Conservation (phyloP, 179 eudicot species). For the Camellia oleifera region DNA sequence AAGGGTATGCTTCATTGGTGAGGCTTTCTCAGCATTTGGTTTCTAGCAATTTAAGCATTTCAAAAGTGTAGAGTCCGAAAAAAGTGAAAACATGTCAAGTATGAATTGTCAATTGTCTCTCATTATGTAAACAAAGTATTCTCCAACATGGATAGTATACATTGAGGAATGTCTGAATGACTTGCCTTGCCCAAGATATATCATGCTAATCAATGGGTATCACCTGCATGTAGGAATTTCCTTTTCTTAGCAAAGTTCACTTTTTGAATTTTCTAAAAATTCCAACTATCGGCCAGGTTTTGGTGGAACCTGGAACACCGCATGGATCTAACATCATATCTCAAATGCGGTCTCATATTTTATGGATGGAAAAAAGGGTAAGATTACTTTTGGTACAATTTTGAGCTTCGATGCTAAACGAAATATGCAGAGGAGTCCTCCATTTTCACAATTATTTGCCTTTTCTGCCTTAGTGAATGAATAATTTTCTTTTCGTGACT, state of each 20-base stretch:
- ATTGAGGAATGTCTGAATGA: neutral
- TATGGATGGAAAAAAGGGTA: slow-evolving; percentile 99
- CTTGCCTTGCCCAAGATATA: neutral
- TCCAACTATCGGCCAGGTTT: slow-evolving; percentile 45
- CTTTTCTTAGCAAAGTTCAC: neutral
- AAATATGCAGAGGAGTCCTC: neutral
- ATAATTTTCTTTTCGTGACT: slow-evolving; percentile 15
- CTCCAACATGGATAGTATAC: neutral
- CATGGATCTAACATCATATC: slow-evolving; percentile 85
- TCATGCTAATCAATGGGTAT: neutral
- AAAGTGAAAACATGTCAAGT: no score
- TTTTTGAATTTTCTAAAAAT: neutral
- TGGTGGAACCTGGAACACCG: slow-evolving; percentile 97
- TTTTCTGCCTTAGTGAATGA: neutral
- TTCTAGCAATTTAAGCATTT: neutral
- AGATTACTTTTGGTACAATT: slow-evolving; percentile 10
- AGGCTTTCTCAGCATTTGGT: neutral
- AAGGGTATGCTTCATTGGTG: neutral
- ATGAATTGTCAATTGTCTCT: no score
- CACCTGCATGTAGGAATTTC: neutral
- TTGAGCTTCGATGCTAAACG: neutral
- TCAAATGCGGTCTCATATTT: slow-evolving; percentile 86
- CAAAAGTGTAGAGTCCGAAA: neutral
- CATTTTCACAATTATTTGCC: neutral
- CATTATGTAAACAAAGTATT: no score